phyloP scores from a whole-genome alignment of 768 basidiomycete genomes.

The Naematelia aurantialba region DNA sequence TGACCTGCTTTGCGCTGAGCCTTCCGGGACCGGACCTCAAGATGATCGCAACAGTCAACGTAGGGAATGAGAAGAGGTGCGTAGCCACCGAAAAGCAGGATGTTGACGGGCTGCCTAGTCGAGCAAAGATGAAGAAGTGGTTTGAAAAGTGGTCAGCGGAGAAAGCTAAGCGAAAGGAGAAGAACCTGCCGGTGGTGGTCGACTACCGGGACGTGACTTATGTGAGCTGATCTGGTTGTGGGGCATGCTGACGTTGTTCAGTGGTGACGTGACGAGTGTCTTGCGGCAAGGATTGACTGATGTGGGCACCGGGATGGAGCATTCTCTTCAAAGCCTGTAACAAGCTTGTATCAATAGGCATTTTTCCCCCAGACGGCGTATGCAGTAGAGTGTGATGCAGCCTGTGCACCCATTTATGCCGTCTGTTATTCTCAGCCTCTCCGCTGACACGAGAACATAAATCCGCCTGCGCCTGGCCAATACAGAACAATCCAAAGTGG shows the following conservation, averaged over 20 bases:
- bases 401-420: too few species aligned
- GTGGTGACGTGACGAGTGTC: not conserved
- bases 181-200: slow-evolving; percentile 44
- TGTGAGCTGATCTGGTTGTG: slow-evolving; percentile 29
- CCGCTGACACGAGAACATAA: too few species aligned
- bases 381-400: too few species aligned
- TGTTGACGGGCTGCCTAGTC: slow-evolving; percentile 42
- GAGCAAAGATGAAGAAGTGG: slow-evolving; percentile 82
- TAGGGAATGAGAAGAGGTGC: slow-evolving; percentile 50
- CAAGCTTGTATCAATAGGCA: not conserved
- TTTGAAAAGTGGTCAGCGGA: slow-evolving; percentile 83
- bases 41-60: slow-evolving; percentile 82
- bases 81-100: not conserved
- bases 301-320: not conserved
- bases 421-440: too few species aligned
- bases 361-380: too few species aligned
- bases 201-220: slow-evolving; percentile 48
- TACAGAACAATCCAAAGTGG: too few species aligned
- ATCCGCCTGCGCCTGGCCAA: too few species aligned
- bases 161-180: slow-evolving; percentile 59
- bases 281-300: not conserved
- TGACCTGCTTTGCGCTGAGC: slow-evolving; percentile 91
- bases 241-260: not conserved
- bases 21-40: slow-evolving; percentile 65
- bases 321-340: not conserved